Base-by-base conservation (phyloP, 768 basidiomycete species). In the Leccinum arenicola region DNA sequence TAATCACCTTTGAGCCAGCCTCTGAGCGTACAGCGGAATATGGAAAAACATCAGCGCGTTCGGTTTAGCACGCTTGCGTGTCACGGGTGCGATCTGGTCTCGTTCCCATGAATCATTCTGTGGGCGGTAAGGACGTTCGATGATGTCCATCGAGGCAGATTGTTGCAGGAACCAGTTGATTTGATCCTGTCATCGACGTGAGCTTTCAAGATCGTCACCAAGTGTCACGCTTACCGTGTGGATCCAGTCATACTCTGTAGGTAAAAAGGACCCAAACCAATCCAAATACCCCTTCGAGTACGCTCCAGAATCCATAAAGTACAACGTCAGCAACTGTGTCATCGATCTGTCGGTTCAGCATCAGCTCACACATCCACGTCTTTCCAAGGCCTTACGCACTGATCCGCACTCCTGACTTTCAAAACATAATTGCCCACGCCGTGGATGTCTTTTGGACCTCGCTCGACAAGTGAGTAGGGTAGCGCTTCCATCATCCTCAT, bases 21-120 rank as follows among this genome's bases (percentile, higher is more conserved):
- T 21, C 25, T 6, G 5, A 12, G 78, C 87, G 21, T 69, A 92
- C 88, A 98, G 69, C 54, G 96, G 96, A 50, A 99, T 98, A 65
- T 98, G 96, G 86, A 97, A 98, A 76, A 96, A 97, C 89, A 93
- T 91, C 64, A 98, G 73, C 0, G 93, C 96, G 67, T 98, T 98
- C 1, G 96, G 96, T 73, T 97, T 98, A 4, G 91, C 92, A 3
- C 95, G 78, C 56, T 78, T 79, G 66, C 76, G 74, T 23, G 74
- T 72, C 52, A 78, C 69, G 0, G 89, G 86, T 0, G 82, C 77
- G 51, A 87, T 67, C 71, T 89, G 89, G 38, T 80, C 83, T 21
- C 89, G 81, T 54, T 74, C 72, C 90, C 89, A 93, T 51, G 84
- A 70, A 52, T 78, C 73, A 6, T 83, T 88, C 83, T 93, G 92